phyloP scores from a whole-genome alignment of 2,329 filamentous ascomycete species.

The Acarospora socialis region DNA sequence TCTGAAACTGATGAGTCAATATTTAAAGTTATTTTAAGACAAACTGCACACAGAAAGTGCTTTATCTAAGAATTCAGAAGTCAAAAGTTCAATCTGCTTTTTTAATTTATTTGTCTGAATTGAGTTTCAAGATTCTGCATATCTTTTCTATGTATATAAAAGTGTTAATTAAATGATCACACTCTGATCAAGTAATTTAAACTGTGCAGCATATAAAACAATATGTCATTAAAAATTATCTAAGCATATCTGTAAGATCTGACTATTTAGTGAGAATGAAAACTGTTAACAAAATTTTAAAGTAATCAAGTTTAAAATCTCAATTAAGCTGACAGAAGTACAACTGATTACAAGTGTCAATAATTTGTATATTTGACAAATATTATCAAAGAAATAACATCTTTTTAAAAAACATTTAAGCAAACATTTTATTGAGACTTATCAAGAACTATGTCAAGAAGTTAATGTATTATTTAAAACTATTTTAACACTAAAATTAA shows the following conservation, averaged over 20 bases:
- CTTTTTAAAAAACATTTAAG: slow-evolving; percentile 11
- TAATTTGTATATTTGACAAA: slow-evolving; percentile 7
- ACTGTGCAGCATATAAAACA: slow-evolving; percentile 3
- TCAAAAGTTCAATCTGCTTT: not conserved
- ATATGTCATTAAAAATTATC: slow-evolving; percentile 7
- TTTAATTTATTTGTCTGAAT: not conserved
- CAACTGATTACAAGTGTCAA: slow-evolving; percentile 5
- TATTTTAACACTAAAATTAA: not conserved
- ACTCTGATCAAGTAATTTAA: slow-evolving; percentile 1
- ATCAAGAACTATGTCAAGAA: slow-evolving; percentile 9
- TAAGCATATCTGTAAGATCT: slow-evolving; percentile 8
- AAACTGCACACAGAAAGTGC: too few species aligned
- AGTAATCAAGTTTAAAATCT: slow-evolving; percentile 6
- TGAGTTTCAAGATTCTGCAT: not conserved
- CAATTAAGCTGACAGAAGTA: slow-evolving; percentile 7
- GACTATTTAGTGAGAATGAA: not conserved
- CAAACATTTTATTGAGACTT: slow-evolving; percentile 10
- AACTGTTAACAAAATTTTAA: slow-evolving; percentile 1
- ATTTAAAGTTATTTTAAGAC: too few species aligned
- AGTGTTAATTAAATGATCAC: slow-evolving; percentile 1
- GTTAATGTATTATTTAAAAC: slow-evolving; percentile 9
- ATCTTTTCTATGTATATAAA: not conserved
- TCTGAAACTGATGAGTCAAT: too few species aligned
- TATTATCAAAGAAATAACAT: slow-evolving; percentile 6
- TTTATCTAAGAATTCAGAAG: not conserved